A percentile compares a stretch with the other conserved stretches of the same genome.
phyloP scores from a whole-genome alignment of 371 early-diverging fungal genomes.

The Capillidium heterosporum region DNA sequence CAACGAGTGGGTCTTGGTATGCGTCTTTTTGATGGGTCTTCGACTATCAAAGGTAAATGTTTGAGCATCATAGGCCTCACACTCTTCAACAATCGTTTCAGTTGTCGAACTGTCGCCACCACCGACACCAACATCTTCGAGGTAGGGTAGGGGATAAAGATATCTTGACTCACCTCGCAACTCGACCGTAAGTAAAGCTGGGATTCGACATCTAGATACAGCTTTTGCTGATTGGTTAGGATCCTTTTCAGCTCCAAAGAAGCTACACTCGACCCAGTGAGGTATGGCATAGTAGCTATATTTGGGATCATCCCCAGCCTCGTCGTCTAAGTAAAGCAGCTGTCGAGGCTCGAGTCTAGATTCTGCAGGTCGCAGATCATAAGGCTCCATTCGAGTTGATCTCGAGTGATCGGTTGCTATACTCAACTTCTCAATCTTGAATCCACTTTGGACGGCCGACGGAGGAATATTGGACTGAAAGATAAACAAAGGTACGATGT shows the following conservation, averaged over 20 bases:
- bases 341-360: slow-evolving; percentile 11
- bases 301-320: slow-evolving; percentile 13
- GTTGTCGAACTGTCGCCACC: neutral
- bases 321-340: slow-evolving; percentile 23
- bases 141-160: slow-evolving; percentile 32
- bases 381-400: slow-evolving; percentile 5
- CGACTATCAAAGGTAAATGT: neutral
- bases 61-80: slow-evolving; percentile 10
- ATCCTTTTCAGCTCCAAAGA: slow-evolving; percentile 43
- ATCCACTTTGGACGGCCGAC: slow-evolving; percentile 4
- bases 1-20: too few species aligned
- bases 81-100: too few species aligned
- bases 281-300: slow-evolving; percentile 57
- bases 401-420: slow-evolving; percentile 12
- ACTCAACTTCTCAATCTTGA: slow-evolving; percentile 8
- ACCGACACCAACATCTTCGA: slow-evolving; percentile 6
- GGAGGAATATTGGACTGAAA: slow-evolving; percentile 24
- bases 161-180: slow-evolving; percentile 46
- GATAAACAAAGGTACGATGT: slow-evolving; percentile 75
- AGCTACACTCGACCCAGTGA: slow-evolving; percentile 85
- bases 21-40: too few species aligned
- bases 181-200: slow-evolving; percentile 67
- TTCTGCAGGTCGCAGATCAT: slow-evolving; percentile 3
- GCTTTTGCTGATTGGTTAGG: slow-evolving; percentile 28
- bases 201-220: slow-evolving; percentile 58